Conservation (phyloP, 108 stramenopile species). For the Epipyxis sp. region DNA sequence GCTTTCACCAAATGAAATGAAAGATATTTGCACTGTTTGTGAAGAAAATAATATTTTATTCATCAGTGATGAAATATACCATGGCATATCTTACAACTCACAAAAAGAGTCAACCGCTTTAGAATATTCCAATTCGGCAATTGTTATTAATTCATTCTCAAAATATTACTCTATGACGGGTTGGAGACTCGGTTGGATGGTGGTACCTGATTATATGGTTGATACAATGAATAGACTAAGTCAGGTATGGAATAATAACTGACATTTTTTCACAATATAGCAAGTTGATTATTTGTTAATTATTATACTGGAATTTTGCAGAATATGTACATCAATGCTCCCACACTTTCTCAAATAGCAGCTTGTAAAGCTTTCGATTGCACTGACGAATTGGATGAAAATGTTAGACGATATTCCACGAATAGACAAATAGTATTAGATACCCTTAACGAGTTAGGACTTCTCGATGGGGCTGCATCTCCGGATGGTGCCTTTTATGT, state of each 20-base stretch:
- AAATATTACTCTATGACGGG: conserved; percentile 93
- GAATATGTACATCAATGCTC: conserved; percentile 91
- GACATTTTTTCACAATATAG: background rate
- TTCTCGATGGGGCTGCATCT: conserved; percentile 64
- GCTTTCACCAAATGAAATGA: conserved; percentile 67
- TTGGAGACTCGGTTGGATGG: conserved; percentile 87
- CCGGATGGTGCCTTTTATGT: conserved; percentile 87
- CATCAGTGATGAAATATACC: conserved; percentile 90
- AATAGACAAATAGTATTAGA: conserved; percentile 47
- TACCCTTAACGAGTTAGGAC: conserved; percentile 1
- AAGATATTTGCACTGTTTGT: conserved; percentile 73
- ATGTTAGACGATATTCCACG: conserved; percentile 67
- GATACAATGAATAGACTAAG: conserved; percentile 68
- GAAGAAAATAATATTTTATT: conserved; percentile 70
- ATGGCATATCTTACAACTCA: conserved; percentile 76
- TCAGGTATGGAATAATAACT: no score
- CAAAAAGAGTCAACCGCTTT: conserved; percentile 77
- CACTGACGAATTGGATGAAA: conserved; percentile 66
- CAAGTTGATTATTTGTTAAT: background rate
- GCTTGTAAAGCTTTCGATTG: conserved; percentile 74
- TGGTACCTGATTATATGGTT: conserved; percentile 63
- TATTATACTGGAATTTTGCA: conserved; percentile 54
- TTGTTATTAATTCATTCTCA: conserved; percentile 85
- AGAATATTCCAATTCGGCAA: conserved; percentile 58
- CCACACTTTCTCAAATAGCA: conserved; percentile 79